phyloP scores from a whole-genome alignment of 2,329 filamentous ascomycete genomes.

The Penicillium oxalicum region DNA sequence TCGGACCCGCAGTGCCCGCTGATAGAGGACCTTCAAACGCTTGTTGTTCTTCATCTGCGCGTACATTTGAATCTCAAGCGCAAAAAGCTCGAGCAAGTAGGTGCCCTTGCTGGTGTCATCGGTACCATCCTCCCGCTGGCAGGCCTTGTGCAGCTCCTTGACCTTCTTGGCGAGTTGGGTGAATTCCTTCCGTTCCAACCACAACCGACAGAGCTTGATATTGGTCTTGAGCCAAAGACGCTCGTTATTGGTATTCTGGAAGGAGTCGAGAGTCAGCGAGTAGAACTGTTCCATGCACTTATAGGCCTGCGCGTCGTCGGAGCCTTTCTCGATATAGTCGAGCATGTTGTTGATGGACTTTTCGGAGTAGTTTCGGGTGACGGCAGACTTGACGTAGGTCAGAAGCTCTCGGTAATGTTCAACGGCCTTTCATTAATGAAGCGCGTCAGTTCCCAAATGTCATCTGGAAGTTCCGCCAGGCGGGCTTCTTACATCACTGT shows the following conservation, averaged over 20 bases:
- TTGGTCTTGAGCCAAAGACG: conserved; percentile 96
- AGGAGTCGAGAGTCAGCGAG: conserved; percentile 83
- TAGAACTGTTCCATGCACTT: conserved; percentile 93
- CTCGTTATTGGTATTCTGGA: conserved; percentile 97
- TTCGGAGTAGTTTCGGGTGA: conserved; percentile 96
- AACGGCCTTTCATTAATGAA: conserved; percentile 57
- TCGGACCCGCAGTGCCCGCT: conserved; percentile 81
- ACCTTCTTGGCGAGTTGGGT: conserved; percentile 72
- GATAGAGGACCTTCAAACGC: conserved; percentile 86
- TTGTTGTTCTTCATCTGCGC: conserved; percentile 97
- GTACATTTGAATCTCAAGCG: conserved; percentile 97
- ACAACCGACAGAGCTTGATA: conserved; percentile 88
- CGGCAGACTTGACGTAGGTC: conserved; percentile 93
- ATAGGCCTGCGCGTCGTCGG: conserved; percentile 63
- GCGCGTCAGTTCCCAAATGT: not conserved
- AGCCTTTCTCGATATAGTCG: conserved; percentile 93
- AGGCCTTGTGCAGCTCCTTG: conserved; percentile 80
- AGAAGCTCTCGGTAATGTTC: conserved; percentile 92
- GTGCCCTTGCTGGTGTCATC: conserved; percentile 89
- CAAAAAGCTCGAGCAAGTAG: conserved; percentile 91
- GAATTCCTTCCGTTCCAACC: conserved; percentile 89
- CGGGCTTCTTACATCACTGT: conserved; percentile 55
- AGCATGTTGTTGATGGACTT: conserved; percentile 99
- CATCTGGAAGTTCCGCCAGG: conserved; percentile 31
- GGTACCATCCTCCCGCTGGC: conserved; percentile 76